Evolutionary conservation across 140 eudicot genomes (phyloP).

Genomic region (Stevia rebaudiana): DNA sequence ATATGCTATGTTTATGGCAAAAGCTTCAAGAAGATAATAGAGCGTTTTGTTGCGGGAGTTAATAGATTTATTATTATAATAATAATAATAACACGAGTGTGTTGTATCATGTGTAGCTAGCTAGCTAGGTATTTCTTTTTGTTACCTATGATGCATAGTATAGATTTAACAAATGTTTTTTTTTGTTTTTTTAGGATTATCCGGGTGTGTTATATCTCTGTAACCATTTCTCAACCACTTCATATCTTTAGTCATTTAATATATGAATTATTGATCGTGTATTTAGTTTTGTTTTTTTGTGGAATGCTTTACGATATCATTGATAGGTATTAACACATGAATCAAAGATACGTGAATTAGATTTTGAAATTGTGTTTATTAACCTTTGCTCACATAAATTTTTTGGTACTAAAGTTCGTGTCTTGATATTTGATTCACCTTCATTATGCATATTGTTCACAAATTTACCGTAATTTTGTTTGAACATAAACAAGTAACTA

Average conservation of each 20-base stretch:
- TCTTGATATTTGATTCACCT: too few relatives aligned
- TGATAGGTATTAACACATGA: too few relatives aligned
- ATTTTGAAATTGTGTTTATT: too few relatives aligned
- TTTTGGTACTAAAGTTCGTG: too few relatives aligned
- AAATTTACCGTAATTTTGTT: too few relatives aligned
- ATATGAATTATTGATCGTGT: not conserved
- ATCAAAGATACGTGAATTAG: too few relatives aligned
- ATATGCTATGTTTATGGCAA: constrained; percentile 89
- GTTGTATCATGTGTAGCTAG: constrained; percentile 22
- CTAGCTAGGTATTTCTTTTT: constrained; percentile 13
- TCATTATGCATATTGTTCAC: too few relatives aligned
- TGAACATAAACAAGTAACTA: too few relatives aligned
- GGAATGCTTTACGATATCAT: not conserved
- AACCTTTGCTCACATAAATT: too few relatives aligned
- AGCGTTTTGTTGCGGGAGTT: constrained; percentile 74
- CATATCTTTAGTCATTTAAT: not conserved
- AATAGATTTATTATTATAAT: not conserved
- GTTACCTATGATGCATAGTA: constrained; percentile 21
- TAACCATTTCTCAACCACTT: not conserved
- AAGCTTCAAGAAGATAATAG: constrained; percentile 76
- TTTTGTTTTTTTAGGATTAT: constrained; percentile 29
- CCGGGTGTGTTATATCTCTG: not conserved
- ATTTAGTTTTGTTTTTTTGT: not conserved
- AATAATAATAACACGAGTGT: constrained; percentile 15
- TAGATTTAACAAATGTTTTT: constrained; percentile 14